Conservation (phyloP, 495 filamentous ascomycete genomes). For the Hyaloscypha variabilis region DNA sequence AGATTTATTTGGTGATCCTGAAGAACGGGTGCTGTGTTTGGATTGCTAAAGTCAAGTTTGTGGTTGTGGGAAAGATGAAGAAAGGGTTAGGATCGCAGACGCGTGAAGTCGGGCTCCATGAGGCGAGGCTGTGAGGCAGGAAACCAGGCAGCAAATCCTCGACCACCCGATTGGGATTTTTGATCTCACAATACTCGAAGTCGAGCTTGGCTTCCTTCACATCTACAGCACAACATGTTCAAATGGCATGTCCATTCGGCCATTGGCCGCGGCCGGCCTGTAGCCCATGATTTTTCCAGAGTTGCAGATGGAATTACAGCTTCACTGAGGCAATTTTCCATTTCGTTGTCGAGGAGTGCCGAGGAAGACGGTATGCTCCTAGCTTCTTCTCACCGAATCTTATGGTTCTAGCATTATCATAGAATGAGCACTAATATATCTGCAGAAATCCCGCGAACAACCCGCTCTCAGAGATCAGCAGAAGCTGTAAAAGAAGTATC, state of each 20-base stretch:
- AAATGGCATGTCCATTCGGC: slow-evolving; percentile 37
- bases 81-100: neutral
- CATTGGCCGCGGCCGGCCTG: slow-evolving; percentile 32
- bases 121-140: slow-evolving; percentile 23
- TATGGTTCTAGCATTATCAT: neutral
- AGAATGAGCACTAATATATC: slow-evolving; percentile 1
- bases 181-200: neutral
- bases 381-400: too few relatives aligned
- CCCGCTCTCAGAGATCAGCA: slow-evolving; percentile 22
- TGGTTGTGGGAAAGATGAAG: neutral
- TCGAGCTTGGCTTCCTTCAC: neutral
- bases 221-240: slow-evolving; percentile 31
- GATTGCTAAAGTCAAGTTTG: neutral
- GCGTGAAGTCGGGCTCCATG: neutral
- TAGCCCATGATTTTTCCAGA: slow-evolving; percentile 34
- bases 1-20: too few relatives aligned
- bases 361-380: slow-evolving; percentile 23
- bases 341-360: slow-evolving; percentile 32
- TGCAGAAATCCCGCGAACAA: slow-evolving; percentile 8
- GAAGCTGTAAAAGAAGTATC: slow-evolving; percentile 23
- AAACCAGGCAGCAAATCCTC: neutral
- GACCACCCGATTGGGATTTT: slow-evolving; percentile 2
- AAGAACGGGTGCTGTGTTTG: neutral
- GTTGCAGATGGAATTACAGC: slow-evolving; percentile 45
- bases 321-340: slow-evolving; percentile 44